Conservation (phyloP, 2,329 filamentous ascomycete species). For the Huntiella omanensis region DNA sequence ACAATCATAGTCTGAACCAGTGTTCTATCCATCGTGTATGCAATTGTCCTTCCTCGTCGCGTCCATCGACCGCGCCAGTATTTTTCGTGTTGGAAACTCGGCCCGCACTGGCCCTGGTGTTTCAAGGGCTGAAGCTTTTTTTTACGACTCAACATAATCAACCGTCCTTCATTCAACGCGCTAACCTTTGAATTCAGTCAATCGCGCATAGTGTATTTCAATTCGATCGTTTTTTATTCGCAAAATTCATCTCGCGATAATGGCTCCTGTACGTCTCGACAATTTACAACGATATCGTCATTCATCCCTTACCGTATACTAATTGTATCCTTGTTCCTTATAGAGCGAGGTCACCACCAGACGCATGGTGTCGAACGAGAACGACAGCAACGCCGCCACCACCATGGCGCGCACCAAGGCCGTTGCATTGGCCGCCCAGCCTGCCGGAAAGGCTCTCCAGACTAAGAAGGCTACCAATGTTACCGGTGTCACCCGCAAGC, state of each 20-base stretch:
- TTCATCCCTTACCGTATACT: background rate
- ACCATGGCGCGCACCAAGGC: slow-evolving; percentile 88
- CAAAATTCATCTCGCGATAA: slow-evolving; percentile 14
- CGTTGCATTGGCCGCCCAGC: slow-evolving; percentile 46
- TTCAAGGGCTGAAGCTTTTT: no score
- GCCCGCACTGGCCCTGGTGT: no score
- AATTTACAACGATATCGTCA: background rate
- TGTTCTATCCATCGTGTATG: background rate
- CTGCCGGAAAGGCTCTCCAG: slow-evolving; percentile 38
- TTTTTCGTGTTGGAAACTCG: no score
- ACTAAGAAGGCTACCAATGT: slow-evolving; percentile 45
- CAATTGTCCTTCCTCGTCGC: no score
- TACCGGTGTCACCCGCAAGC: slow-evolving; percentile 42
- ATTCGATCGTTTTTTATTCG: background rate
- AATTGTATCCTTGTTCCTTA: background rate
- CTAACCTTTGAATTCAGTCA: no score
- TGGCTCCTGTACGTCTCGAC: slow-evolving; percentile 21
- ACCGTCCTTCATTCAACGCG: no score
- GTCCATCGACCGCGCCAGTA: no score
- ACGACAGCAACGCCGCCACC: slow-evolving; percentile 77
- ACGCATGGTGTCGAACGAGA: slow-evolving; percentile 71
- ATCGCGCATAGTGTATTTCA: no score
- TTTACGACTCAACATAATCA: no score
- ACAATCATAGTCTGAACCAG: background rate
- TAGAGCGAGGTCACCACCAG: slow-evolving; percentile 12